Conservation (phyloP, 345 rosid genomes). For the Angophora floribunda region DNA sequence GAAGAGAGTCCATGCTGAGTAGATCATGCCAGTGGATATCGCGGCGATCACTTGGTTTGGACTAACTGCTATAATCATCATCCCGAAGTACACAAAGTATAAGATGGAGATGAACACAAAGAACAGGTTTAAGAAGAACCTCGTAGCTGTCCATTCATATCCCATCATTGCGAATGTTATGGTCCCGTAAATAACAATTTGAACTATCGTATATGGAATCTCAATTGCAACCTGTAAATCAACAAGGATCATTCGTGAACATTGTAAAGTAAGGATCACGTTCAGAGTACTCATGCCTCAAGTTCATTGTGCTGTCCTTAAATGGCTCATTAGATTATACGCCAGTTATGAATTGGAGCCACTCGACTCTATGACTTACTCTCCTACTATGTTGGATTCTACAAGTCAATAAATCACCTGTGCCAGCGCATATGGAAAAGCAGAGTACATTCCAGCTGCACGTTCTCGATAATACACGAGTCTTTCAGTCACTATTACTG, state of each 20-base stretch:
- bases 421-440: conserved; percentile 6
- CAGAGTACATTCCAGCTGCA: conserved; percentile 15
- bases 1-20: conserved; percentile 30
- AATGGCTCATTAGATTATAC: not conserved
- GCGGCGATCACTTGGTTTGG: conserved; percentile 31
- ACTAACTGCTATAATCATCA: conserved; percentile 27
- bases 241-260: not conserved
- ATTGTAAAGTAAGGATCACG: not conserved
- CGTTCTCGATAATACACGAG: conserved; percentile 8
- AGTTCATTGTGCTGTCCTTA: not conserved
- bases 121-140: conserved; percentile 21
- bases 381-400: not conserved
- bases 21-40: conserved; percentile 12
- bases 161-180: conserved; percentile 36
- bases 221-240: conserved; percentile 29
- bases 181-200: conserved; percentile 12
- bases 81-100: conserved; percentile 33
- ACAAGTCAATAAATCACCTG: not conserved
- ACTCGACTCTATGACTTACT: not conserved
- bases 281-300: not conserved
- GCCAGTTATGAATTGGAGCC: not conserved
- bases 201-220: conserved; percentile 35
- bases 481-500: not conserved
- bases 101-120: conserved; percentile 31
- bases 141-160: conserved; percentile 34